Conservation (phyloP, 805 yeast species). For the Candida boidinii region DNA sequence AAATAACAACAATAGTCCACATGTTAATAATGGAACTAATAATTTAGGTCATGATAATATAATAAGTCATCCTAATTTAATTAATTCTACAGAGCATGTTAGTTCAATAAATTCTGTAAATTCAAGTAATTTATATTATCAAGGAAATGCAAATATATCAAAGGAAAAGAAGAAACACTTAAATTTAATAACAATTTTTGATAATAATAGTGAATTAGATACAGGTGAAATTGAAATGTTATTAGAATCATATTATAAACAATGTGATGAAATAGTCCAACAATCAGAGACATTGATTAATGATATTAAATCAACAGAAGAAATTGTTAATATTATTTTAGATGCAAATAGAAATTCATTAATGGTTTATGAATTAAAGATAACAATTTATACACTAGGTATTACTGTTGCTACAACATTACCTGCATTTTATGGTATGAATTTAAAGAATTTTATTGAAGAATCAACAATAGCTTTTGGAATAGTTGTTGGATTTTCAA, state of each 20-base stretch:
- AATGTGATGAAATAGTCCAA: constrained; percentile 89
- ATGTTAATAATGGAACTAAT: not conserved
- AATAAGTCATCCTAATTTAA: no score
- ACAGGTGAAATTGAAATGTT: constrained; percentile 78
- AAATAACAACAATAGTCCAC: not conserved
- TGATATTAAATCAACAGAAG: constrained; percentile 87
- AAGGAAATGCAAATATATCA: not conserved
- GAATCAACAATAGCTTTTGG: constrained; percentile 59
- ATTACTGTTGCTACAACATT: constrained; percentile 76
- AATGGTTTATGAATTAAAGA: constrained; percentile 78
- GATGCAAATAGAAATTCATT: constrained; percentile 88
- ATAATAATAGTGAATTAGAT: constrained; percentile 11
- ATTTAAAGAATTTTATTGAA: constrained; percentile 68
- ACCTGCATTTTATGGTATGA: constrained; percentile 90
- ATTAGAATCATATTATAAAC: constrained; percentile 81
- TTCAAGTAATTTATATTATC: no score
- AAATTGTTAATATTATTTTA: constrained; percentile 81
- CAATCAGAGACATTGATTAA: constrained; percentile 75
- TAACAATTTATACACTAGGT: constrained; percentile 78
- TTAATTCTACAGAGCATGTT: no score
- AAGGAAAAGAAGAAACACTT: constrained; percentile 1
- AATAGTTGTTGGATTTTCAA: constrained; percentile 41
- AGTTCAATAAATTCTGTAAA: not conserved
- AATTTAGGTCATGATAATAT: no score
- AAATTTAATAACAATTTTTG: constrained; percentile 1